Percentiles rank a stretch among this genome's conserved stretches.
These are phyloP conservation scores for Podospora appendiculata DNA, from an alignment of 495 filamentous ascomycete genomes.

Conservation along the genomic window DNA sequence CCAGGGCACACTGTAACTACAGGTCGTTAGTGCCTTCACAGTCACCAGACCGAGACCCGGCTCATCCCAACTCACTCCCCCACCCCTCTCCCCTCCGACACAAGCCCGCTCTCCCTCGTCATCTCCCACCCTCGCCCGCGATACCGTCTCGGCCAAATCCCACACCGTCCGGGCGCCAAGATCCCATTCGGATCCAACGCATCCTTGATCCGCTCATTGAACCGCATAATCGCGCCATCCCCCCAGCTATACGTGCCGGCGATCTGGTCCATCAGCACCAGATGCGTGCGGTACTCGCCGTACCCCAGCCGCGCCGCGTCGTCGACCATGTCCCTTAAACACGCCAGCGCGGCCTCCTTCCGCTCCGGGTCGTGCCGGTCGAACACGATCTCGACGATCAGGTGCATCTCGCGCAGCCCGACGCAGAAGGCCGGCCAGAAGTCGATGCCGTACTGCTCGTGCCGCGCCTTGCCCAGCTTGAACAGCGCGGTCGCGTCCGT, in stretches of 20 bases:
- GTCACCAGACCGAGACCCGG: no score
- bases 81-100: slow-evolving; percentile 18
- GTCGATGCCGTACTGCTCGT: slow-evolving; percentile 40
- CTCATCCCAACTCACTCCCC: neutral
- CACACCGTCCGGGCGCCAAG: slow-evolving; percentile 46
- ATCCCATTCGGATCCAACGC: slow-evolving; percentile 54
- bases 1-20: no score
- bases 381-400: slow-evolving; percentile 51
- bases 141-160: slow-evolving; percentile 50
- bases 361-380: slow-evolving; percentile 34
- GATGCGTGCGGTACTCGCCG: slow-evolving; percentile 52
- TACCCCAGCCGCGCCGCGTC: slow-evolving; percentile 42
- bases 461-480: slow-evolving; percentile 28
- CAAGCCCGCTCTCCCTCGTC: slow-evolving; percentile 13
- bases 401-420: slow-evolving; percentile 49
- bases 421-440: slow-evolving; percentile 44
- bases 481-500: slow-evolving; percentile 40
- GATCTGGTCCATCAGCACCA: slow-evolving; percentile 50
- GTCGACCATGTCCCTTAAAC: slow-evolving; percentile 39
- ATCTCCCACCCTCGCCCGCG: slow-evolving; percentile 29
- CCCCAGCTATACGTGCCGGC: slow-evolving; percentile 50
- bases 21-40: no score
- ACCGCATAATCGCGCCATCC: slow-evolving; percentile 41
- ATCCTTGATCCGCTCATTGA: slow-evolving; percentile 50
- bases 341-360: slow-evolving; percentile 28